phyloP scores from a whole-genome alignment of 768 basidiomycete genomes.

The Suillus alpinus region DNA sequence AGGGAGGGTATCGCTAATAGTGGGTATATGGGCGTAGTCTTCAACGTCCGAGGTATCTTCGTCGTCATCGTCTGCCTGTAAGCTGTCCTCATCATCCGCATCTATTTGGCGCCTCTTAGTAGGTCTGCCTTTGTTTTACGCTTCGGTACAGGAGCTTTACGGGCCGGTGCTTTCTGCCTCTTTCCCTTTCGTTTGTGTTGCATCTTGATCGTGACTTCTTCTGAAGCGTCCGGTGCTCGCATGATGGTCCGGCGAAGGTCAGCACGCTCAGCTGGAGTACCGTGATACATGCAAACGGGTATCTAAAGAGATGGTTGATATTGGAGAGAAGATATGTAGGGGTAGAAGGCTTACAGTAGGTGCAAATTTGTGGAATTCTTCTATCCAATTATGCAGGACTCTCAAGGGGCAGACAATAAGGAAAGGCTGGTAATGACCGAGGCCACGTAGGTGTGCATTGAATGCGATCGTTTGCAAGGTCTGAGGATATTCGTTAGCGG shows the following conservation, averaged over 20 bases:
- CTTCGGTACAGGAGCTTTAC: constrained; percentile 12
- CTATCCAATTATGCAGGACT: constrained; percentile 88
- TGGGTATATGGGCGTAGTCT: constrained; percentile 18
- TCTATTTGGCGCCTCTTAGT: constrained; percentile 23
- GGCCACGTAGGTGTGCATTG: constrained; percentile 79
- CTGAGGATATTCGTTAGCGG: constrained; percentile 36
- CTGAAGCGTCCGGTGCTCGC: constrained; percentile 30
- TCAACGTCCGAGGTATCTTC: constrained; percentile 18
- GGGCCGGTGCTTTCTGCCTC: constrained; percentile 11
- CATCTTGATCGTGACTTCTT: constrained; percentile 22
- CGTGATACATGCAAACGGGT: constrained; percentile 89
- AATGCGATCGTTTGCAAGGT: constrained; percentile 89
- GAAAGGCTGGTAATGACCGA: constrained; percentile 69
- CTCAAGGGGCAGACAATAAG: constrained; percentile 91
- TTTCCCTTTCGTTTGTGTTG: constrained; percentile 18
- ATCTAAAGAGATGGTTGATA: constrained; percentile 46
- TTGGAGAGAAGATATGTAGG: not conserved
- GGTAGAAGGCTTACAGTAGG: constrained; percentile 53
- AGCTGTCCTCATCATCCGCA: constrained; percentile 2
- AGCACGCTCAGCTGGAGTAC: constrained; percentile 74
- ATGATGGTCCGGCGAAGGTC: constrained; percentile 71
- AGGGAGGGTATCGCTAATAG: constrained; percentile 12
- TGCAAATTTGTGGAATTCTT: constrained; percentile 83
- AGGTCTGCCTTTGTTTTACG: constrained; percentile 6
- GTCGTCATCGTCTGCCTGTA: constrained; percentile 12